phyloP scores from a whole-genome alignment of 208 protist species.

The Acanthamoeba healyi region DNA sequence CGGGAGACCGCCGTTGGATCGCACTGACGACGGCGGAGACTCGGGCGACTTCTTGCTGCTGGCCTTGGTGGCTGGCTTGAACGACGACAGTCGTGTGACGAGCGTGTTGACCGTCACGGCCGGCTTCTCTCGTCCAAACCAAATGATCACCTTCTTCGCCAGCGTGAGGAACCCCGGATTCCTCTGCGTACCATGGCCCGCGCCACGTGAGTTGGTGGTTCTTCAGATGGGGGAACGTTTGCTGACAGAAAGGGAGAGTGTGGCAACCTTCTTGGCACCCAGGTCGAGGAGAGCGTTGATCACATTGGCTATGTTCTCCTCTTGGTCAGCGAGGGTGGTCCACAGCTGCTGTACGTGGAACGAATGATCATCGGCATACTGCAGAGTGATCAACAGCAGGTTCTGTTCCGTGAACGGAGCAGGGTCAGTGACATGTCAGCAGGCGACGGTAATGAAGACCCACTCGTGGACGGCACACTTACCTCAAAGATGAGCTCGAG shows the following conservation, averaged over 20 bases:
- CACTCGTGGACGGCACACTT: background rate
- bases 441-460: no score
- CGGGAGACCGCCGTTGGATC: background rate
- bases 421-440: no score
- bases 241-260: background rate
- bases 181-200: background rate
- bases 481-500: slow-evolving; percentile 23
- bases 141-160: slow-evolving; percentile 62
- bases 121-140: slow-evolving; percentile 13
- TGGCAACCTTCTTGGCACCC: background rate
- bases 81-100: slow-evolving; percentile 27
- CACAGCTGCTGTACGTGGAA: slow-evolving; percentile 48
- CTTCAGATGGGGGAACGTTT: background rate
- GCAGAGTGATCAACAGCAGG: slow-evolving; percentile 54
- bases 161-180: background rate
- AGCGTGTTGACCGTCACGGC: slow-evolving; percentile 64
- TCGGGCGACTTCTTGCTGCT: slow-evolving; percentile 19
- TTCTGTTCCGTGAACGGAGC: slow-evolving; percentile 1
- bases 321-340: slow-evolving; percentile 58
- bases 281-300: slow-evolving; percentile 49
- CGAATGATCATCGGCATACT: slow-evolving; percentile 69
- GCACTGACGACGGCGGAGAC: background rate
- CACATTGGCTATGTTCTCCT: slow-evolving; percentile 44
- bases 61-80: slow-evolving; percentile 1
- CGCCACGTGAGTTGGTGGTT: no score